A percentile compares a stretch with the other conserved stretches of the same genome.
phyloP scores from a whole-genome alignment of 176 grass and related monocot genomes.

The Guadua angustifolia region DNA sequence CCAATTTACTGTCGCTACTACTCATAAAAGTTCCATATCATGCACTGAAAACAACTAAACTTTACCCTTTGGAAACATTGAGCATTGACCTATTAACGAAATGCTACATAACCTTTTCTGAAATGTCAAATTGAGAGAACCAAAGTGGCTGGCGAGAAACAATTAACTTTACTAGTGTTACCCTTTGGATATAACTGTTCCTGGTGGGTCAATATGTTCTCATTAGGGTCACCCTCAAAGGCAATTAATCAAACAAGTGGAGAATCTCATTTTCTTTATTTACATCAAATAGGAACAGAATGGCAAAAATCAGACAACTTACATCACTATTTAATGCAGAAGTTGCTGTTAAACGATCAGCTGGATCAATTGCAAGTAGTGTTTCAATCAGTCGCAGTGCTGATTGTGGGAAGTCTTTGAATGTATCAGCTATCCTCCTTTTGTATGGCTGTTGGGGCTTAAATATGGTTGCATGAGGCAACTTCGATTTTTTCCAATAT shows the following conservation, averaged over 20 bases:
- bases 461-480: slow-evolving; percentile 91
- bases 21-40: slow-evolving; percentile 18
- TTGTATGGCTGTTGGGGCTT: slow-evolving; percentile 84
- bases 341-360: slow-evolving; percentile 75
- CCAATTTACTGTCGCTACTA: not conserved
- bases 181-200: slow-evolving; percentile 16
- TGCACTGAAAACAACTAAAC: slow-evolving; percentile 16
- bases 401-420: slow-evolving; percentile 83
- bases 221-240: not conserved
- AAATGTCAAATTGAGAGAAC: not conserved
- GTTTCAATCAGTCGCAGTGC: slow-evolving; percentile 83
- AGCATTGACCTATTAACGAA: not conserved
- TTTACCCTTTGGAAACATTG: not conserved
- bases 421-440: slow-evolving; percentile 75
- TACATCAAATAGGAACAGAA: slow-evolving; percentile 24
- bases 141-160: not conserved
- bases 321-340: slow-evolving; percentile 75
- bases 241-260: slow-evolving; percentile 11
- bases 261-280: slow-evolving; percentile 12
- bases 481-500: slow-evolving; percentile 92
- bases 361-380: slow-evolving; percentile 75
- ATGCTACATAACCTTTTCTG: slow-evolving; percentile 7
- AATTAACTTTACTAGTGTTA: slow-evolving; percentile 1
- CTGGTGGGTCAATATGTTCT: slow-evolving; percentile 1
- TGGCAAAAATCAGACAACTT: slow-evolving; percentile 52